phyloP scores from a whole-genome alignment of 2,329 filamentous ascomycete genomes.

The Ascochyta koolunga region DNA sequence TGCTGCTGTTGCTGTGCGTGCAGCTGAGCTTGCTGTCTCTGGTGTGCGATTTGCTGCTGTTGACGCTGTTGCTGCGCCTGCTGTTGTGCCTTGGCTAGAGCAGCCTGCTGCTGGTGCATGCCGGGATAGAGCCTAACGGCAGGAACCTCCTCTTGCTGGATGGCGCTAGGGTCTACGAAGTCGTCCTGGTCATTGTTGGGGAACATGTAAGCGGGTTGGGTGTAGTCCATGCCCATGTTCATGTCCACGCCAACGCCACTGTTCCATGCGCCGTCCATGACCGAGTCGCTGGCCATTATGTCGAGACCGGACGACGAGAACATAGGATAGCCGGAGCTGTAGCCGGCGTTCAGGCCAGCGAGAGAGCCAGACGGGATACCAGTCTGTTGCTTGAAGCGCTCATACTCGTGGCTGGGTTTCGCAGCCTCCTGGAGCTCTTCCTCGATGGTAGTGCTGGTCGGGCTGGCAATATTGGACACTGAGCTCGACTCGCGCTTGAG shows the following conservation, averaged over 20 bases:
- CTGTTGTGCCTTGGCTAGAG: conserved; percentile 51
- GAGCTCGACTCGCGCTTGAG: conserved; percentile 60
- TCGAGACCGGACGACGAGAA: conserved; percentile 70
- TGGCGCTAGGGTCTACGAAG: conserved; percentile 75
- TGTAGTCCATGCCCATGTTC: conserved; percentile 70
- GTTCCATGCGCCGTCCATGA: conserved; percentile 63
- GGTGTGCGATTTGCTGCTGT: conserved; percentile 55
- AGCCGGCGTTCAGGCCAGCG: conserved; percentile 73
- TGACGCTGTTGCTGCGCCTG: conserved; percentile 53
- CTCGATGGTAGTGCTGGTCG: conserved; percentile 60
- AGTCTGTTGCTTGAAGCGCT: conserved; percentile 93
- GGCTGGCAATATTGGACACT: conserved; percentile 59
- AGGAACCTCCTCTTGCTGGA: conserved; percentile 67
- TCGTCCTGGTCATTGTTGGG: conserved; percentile 56
- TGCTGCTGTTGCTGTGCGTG: conserved; percentile 59
- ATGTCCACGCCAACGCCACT: conserved; percentile 59
- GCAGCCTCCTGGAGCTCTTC: conserved; percentile 66
- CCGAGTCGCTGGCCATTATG: conserved; percentile 62
- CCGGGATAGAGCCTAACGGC: conserved; percentile 84
- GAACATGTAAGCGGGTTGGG: conserved; percentile 68
- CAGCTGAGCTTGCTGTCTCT: conserved; percentile 54
- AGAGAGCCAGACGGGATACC: conserved; percentile 86
- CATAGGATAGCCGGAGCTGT: conserved; percentile 48
- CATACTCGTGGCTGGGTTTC: conserved; percentile 92
- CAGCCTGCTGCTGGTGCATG: conserved; percentile 89